Evolutionary conservation across 331 rosid genomes (phyloP), one percentile per base, ranked within the genome.

Genomic region (Ulmus americana): DNA sequence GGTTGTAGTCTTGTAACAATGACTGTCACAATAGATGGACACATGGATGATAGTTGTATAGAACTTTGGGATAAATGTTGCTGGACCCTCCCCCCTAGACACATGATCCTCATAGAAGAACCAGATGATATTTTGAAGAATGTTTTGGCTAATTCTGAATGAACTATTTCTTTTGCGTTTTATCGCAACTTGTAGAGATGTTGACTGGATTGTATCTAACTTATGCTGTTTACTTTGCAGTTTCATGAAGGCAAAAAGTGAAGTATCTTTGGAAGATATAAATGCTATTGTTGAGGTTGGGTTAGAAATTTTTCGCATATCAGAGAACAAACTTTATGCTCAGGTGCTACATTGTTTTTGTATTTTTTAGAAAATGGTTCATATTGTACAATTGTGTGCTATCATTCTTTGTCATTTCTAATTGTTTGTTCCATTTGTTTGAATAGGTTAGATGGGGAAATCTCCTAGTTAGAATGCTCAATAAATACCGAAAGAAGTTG

Each of bases 391-490:
- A 28, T 16, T 69, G 47, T 72, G 56, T 62, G 55, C 63, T 55
- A 10, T 56, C 51, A 3, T 48, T 51, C 16, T 10, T 70, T 47
- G 10, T 18, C 22, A 5, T 63, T 48, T 52, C 66, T 80, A 63
- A 77, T 67, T 73, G 72, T 47, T 60, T 71, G 69, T 63, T 65
- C 10, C 43, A 22, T 79, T 77, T 78, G 70, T 82, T 60, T 75
- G 75, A 75, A 76, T 87, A 94, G 98, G 97, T 94, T 77, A 94
- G 97, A 68, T 94, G 99, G 99, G 99, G 99, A 69, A 94, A 94
- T 77, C 48, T 86, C 39, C 66, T 94, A 65, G 91, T 94, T 76
- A 87, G 85, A 58, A 59, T 94, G 66, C 90, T 94, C 67, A 87
- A 90, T 76, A 90, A 82, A 81, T 86, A 85, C 69, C 77, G 88